Evolutionary conservation across 148 eudicot genomes (phyloP).

Genomic region (Talinum fruticosum): DNA sequence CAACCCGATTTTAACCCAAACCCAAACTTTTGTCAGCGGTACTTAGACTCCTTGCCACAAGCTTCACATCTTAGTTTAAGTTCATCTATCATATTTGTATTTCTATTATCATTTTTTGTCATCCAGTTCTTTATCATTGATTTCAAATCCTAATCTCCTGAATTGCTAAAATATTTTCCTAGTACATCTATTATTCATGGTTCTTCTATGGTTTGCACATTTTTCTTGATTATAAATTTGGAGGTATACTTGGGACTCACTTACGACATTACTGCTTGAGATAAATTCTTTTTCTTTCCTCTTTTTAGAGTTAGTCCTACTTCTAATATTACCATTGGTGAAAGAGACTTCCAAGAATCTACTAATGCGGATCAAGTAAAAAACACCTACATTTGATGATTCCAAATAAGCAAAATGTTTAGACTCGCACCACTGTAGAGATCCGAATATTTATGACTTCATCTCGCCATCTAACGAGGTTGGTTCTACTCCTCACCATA

Average conservation of each 20-base stretch:
- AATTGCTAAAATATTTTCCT: background rate
- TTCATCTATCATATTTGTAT: background rate
- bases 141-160: background rate
- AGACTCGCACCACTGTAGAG: slow-evolving; percentile 27
- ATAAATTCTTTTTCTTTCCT: background rate
- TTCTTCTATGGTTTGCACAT: background rate
- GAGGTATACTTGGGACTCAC: background rate
- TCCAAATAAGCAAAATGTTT: slow-evolving; percentile 1
- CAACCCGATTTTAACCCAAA: too few relatives aligned
- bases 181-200: background rate
- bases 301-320: background rate
- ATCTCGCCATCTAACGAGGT: slow-evolving; percentile 27
- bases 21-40: too few relatives aligned
- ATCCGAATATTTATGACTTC: slow-evolving; percentile 41
- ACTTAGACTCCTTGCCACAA: slow-evolving; percentile 23
- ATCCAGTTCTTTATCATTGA: background rate
- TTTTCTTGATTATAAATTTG: background rate
- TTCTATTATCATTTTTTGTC: too few relatives aligned
- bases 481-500: slow-evolving; percentile 1
- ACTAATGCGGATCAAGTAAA: slow-evolving; percentile 1
- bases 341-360: background rate
- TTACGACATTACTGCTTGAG: background rate
- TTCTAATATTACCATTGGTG: background rate
- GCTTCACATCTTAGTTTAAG: too few relatives aligned
- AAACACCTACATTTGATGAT: background rate